A percentile compares a stretch with the other conserved stretches of the same genome.
Conservation (phyloP, 164 flowering plant genomes). For the Sedum album region DNA sequence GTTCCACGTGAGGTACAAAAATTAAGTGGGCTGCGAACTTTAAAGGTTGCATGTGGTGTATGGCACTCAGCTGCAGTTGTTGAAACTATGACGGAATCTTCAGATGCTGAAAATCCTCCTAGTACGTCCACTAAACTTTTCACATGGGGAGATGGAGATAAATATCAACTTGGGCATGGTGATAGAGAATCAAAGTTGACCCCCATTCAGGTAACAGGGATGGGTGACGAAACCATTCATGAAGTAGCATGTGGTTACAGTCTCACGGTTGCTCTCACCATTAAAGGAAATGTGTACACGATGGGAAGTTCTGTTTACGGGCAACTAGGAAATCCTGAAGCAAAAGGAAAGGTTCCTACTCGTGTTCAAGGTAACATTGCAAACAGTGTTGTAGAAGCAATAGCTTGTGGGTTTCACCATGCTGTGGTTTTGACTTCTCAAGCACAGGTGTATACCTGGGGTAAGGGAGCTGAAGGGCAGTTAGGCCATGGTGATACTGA, state of each 20-base stretch:
- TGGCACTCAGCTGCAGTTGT: constrained; percentile 96
- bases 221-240: constrained; percentile 41
- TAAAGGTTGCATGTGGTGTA: constrained; percentile 81
- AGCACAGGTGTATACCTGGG: constrained; percentile 89
- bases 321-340: constrained; percentile 57
- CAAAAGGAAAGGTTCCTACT: constrained; percentile 54
- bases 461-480: constrained; percentile 84
- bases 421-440: constrained; percentile 78
- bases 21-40: constrained; percentile 51
- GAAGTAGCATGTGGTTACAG: constrained; percentile 76
- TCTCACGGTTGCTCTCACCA: constrained; percentile 67
- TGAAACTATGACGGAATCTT: constrained; percentile 29
- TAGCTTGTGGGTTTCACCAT: constrained; percentile 85
- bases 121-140: constrained; percentile 49
- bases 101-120: constrained; percentile 21
- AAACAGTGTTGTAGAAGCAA: constrained; percentile 53
- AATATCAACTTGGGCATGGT: constrained; percentile 78
- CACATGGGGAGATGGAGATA: constrained; percentile 97
- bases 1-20: constrained; percentile 73
- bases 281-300: constrained; percentile 67
- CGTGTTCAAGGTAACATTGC: constrained; percentile 47
- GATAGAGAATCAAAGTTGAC: constrained; percentile 56
- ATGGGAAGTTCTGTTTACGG: constrained; percentile 77
- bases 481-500: constrained; percentile 81
- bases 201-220: constrained; percentile 51